These are phyloP conservation scores for Flaveria ramosissima DNA, from an alignment of 129 eudicot species.

Conservation along the genomic window DNA sequence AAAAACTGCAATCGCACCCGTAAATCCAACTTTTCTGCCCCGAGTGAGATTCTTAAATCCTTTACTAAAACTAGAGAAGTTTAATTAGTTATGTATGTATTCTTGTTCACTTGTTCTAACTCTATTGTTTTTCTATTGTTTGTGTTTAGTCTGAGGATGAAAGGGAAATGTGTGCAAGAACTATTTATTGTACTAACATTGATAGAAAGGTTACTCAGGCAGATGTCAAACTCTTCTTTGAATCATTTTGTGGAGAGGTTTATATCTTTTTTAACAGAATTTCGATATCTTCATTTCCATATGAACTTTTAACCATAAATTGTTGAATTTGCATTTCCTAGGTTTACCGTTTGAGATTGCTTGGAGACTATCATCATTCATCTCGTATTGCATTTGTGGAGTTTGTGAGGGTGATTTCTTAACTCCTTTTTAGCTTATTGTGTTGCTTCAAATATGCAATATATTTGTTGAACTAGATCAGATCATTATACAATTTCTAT, in stretches of 20 bases:
- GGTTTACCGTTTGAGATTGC: slow-evolving; percentile 92
- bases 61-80: neutral
- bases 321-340: slow-evolving; percentile 25
- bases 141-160: slow-evolving; percentile 75
- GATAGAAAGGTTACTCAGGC: slow-evolving; percentile 97
- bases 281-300: slow-evolving; percentile 11
- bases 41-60: slow-evolving; percentile 45
- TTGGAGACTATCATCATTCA: slow-evolving; percentile 90
- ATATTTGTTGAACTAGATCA: neutral
- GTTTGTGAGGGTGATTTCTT: slow-evolving; percentile 77
- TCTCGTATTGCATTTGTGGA: slow-evolving; percentile 98
- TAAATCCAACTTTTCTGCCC: slow-evolving; percentile 82
- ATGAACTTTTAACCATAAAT: slow-evolving; percentile 13
- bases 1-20: slow-evolving; percentile 97
- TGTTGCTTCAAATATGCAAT: neutral
- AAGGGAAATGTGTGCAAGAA: slow-evolving; percentile 96
- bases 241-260: slow-evolving; percentile 92
- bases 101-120: neutral
- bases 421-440: neutral
- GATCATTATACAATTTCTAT: too few relatives aligned
- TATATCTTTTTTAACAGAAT: slow-evolving; percentile 25
- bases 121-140: slow-evolving; percentile 13
- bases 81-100: neutral
- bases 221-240: slow-evolving; percentile 87
- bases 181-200: slow-evolving; percentile 91